phyloP scores from a whole-genome alignment of 2,329 filamentous ascomycete species.

The Colletotrichum abscissum region DNA sequence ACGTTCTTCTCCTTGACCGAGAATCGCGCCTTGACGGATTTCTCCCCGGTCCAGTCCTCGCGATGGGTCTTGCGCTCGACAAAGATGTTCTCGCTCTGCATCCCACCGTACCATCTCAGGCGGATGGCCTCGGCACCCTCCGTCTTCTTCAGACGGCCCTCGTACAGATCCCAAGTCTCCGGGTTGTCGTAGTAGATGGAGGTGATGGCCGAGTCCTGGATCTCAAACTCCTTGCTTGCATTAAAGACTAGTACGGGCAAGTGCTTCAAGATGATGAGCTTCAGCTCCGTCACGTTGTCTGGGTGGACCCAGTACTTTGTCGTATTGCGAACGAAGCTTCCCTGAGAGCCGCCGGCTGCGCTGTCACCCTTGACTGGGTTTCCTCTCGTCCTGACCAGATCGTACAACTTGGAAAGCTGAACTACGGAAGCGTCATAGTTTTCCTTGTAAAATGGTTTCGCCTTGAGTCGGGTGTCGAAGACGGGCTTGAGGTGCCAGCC shows the following conservation, averaged over 20 bases:
- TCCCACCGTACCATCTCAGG: slow-evolving; percentile 96
- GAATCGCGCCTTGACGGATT: slow-evolving; percentile 98
- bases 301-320: slow-evolving; percentile 99
- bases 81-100: slow-evolving; percentile 95
- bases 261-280: slow-evolving; percentile 98
- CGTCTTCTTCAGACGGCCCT: slow-evolving; percentile 95
- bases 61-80: slow-evolving; percentile 98
- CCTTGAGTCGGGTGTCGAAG: slow-evolving; percentile 94
- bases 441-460: slow-evolving; percentile 98
- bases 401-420: slow-evolving; percentile 94
- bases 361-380: slow-evolving; percentile 94
- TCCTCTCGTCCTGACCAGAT: slow-evolving; percentile 91
- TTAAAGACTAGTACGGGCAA: slow-evolving; percentile 98
- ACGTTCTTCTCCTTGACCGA: slow-evolving; percentile 97
- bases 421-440: slow-evolving; percentile 98
- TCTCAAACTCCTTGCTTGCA: slow-evolving; percentile 93
- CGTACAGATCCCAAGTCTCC: slow-evolving; percentile 92
- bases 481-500: slow-evolving; percentile 92
- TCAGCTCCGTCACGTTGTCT: slow-evolving; percentile 97
- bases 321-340: slow-evolving; percentile 95
- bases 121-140: slow-evolving; percentile 97
- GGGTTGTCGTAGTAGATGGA: slow-evolving; percentile 99
- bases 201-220: slow-evolving; percentile 91
- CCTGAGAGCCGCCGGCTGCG: slow-evolving; percentile 89
- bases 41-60: slow-evolving; percentile 99